Evolutionary conservation across 129 eudicot genomes (phyloP).

Genomic region (Chrysanthemum lavandulifolium): DNA sequence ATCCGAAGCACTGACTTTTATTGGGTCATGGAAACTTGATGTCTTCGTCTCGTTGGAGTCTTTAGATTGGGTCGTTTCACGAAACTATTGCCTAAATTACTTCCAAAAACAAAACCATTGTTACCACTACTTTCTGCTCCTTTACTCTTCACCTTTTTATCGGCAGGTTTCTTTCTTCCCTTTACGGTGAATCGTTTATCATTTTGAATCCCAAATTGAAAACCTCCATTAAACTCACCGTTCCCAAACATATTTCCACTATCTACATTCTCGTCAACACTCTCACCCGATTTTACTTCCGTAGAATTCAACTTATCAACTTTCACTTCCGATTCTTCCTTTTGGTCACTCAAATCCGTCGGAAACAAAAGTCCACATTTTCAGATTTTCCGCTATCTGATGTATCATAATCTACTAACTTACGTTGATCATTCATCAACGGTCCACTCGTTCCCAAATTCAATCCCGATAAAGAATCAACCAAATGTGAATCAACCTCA

Average conservation of each 20-base stretch:
- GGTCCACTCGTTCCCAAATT: slow-evolving; percentile 23
- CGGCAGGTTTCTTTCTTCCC: slow-evolving; percentile 28
- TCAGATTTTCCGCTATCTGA: slow-evolving; percentile 20
- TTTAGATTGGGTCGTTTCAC: slow-evolving; percentile 26
- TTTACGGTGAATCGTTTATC: slow-evolving; percentile 11
- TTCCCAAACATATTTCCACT: slow-evolving; percentile 19
- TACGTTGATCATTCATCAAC: slow-evolving; percentile 19
- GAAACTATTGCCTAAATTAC: slow-evolving; percentile 25
- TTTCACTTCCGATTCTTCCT: slow-evolving; percentile 24
- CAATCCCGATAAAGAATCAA: slow-evolving; percentile 22
- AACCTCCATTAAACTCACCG: slow-evolving; percentile 7
- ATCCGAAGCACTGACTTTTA: slow-evolving; percentile 21
- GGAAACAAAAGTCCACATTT: slow-evolving; percentile 35
- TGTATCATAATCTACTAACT: slow-evolving; percentile 25
- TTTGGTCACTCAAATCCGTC: slow-evolving; percentile 9
- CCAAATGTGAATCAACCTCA: slow-evolving; percentile 20
- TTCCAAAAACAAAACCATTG: slow-evolving; percentile 25
- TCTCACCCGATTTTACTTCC: not conserved
- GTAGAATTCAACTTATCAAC: slow-evolving; percentile 14
- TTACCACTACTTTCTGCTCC: slow-evolving; percentile 27
- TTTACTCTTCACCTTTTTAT: slow-evolving; percentile 25
- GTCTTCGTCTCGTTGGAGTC: slow-evolving; percentile 47
- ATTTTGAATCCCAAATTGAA: slow-evolving; percentile 5
- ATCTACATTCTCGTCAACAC: slow-evolving; percentile 16
- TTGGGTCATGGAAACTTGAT: slow-evolving; percentile 39